phyloP scores from a whole-genome alignment of 177 flowering plant genomes.

The Vitis hybrid region DNA sequence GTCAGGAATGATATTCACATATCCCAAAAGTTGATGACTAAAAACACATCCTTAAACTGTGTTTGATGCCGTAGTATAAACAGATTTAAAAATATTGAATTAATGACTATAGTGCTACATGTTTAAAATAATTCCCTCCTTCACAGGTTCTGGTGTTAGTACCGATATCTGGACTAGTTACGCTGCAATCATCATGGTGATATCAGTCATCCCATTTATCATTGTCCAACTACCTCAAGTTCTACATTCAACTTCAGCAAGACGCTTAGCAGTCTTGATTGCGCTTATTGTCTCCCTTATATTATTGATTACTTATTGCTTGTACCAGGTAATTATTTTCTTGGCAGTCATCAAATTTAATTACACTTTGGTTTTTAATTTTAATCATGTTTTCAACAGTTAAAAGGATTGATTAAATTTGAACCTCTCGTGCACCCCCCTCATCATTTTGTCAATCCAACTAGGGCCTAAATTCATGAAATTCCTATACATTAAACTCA shows the following conservation, averaged over 20 bases:
- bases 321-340: constrained; percentile 32
- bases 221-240: constrained; percentile 37
- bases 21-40: too few species aligned
- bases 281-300: constrained; percentile 26
- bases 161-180: constrained; percentile 42
- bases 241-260: constrained; percentile 30
- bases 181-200: constrained; percentile 36
- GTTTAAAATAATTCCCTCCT: neutral
- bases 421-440: too few species aligned
- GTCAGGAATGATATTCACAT: too few species aligned
- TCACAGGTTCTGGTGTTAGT: constrained; percentile 37
- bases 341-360: neutral
- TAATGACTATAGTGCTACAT: neutral
- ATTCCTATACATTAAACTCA: too few species aligned
- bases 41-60: too few species aligned
- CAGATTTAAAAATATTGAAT: neutral
- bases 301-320: constrained; percentile 30
- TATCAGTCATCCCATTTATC: constrained; percentile 39
- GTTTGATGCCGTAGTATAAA: too few species aligned
- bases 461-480: too few species aligned
- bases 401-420: too few species aligned
- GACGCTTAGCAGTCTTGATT: constrained; percentile 32
- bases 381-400: neutral
- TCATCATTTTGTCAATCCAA: too few species aligned
- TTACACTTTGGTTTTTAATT: neutral